A percentile compares a stretch with the other conserved stretches of the same genome.
Evolutionary conservation across 2,329 filamentous ascomycete genomes (phyloP).

Genomic region (Xylariaceae sp.): DNA sequence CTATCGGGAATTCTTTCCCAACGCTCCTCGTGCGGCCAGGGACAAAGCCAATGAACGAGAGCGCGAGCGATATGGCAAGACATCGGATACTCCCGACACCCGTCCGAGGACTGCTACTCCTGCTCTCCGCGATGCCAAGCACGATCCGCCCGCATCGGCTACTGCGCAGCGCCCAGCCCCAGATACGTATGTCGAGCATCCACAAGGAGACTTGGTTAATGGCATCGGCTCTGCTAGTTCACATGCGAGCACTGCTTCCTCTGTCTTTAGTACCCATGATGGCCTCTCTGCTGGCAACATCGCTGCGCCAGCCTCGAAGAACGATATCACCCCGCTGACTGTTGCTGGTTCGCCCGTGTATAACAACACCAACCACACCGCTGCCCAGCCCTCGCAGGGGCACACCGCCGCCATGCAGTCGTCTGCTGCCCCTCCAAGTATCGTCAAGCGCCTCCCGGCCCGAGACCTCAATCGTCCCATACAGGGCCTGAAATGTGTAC

Average conservation of each 20-base stretch:
- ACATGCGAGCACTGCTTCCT: slow-evolving; percentile 63
- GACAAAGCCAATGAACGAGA: slow-evolving; percentile 57
- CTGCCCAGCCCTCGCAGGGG: slow-evolving; percentile 46
- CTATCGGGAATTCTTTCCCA: slow-evolving; percentile 83
- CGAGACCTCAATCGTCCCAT: slow-evolving; percentile 51
- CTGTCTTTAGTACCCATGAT: slow-evolving; percentile 57
- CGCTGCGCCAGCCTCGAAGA: slow-evolving; percentile 38
- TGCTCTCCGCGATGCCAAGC: slow-evolving; percentile 34
- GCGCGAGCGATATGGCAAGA: slow-evolving; percentile 48
- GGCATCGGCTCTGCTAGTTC: slow-evolving; percentile 69
- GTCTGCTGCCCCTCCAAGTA: slow-evolving; percentile 25
- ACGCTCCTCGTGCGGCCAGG: slow-evolving; percentile 62
- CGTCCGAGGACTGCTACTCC: slow-evolving; percentile 28
- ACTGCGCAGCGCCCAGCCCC: slow-evolving; percentile 40
- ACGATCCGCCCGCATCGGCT: slow-evolving; percentile 35
- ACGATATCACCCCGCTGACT: slow-evolving; percentile 48
- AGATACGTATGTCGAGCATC: slow-evolving; percentile 48
- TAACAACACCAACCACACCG: slow-evolving; percentile 33
- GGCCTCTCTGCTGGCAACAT: slow-evolving; percentile 39
- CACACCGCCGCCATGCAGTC: slow-evolving; percentile 46
- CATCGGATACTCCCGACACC: slow-evolving; percentile 27
- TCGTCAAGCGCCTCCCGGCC: slow-evolving; percentile 45
- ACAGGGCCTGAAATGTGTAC: slow-evolving; percentile 54
- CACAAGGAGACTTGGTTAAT: slow-evolving; percentile 62
- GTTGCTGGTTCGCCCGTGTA: slow-evolving; percentile 48